Evolutionary conservation across 148 eudicot genomes (phyloP), one percentile per base, ranked within the genome.

Genomic region (Amaranthus hypochondriacus): DNA sequence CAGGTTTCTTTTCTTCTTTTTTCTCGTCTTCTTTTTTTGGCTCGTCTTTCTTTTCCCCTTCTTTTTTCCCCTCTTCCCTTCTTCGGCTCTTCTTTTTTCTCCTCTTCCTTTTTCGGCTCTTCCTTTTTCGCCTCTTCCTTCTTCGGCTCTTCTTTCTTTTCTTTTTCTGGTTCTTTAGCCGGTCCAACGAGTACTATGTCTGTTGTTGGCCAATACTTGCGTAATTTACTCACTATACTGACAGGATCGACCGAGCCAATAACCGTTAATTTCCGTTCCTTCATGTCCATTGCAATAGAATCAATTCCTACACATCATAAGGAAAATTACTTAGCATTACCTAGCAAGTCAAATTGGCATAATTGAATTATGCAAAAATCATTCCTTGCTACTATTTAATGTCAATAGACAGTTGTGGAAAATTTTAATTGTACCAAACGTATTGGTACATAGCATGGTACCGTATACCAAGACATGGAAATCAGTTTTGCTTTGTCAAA

Each of bases 241-340:
- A 88, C 82, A 0, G 91, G 86, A 77, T 88, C 91, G 59, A 84
- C 91, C 3, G 79, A 59, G 49, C 91, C 91, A 51, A 82, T 73
- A 75, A 88, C 83, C 0, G 89, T 86, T 71, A 88, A 3, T 56
- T 77, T 86, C 76, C 59, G 68, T 44, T 75, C 87, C 79, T 86
- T 84, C 89, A 84, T 88, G 75, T 86, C 86, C 81, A 86, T 81
- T 39, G 89, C 73, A n/a, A 86, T 84, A 2, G 83, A 85, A 77
- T 84, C 91, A 48, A 87, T 85, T 53, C 91, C 91, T 87, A 71
- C 79, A 77, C 8, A 47, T 14, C 9, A 54, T 8, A 73, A 7
- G 50, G 2, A 57, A 46, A 14, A 14, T 13, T 13, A 42, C 63
- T 18, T n/a, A 0, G 57, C 0, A 60, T 60, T 60, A 9, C 42